Conservation (phyloP, 2,329 filamentous ascomycete species). For the Teratosphaeriaceae sp. region DNA sequence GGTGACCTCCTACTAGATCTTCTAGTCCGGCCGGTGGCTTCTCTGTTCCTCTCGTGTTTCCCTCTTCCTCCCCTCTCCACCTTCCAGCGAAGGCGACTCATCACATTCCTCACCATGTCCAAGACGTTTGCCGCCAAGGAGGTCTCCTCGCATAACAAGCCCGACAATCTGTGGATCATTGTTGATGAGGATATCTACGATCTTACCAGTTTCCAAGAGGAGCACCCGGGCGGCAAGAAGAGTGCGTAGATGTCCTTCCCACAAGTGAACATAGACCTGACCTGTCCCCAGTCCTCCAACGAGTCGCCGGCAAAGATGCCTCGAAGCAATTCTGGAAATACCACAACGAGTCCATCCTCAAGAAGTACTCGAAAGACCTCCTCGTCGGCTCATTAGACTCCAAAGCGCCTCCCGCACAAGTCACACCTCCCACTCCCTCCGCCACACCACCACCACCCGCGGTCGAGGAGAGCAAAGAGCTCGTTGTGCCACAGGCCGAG, state of each 20-base stretch:
- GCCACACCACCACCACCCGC: conserved; percentile 37
- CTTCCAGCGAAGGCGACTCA: background rate
- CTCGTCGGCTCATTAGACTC: conserved; percentile 83
- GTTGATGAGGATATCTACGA: conserved; percentile 96
- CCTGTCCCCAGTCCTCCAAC: conserved; percentile 48
- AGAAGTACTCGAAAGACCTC: conserved; percentile 72
- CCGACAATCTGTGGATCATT: conserved; percentile 78
- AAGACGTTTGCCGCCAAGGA: conserved; percentile 78
- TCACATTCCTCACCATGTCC: conserved; percentile 58
- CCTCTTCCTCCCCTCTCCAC: conserved; percentile 2
- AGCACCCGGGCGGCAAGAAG: conserved; percentile 53
- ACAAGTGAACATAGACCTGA: background rate
- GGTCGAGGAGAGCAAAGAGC: conserved; percentile 33
- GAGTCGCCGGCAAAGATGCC: conserved; percentile 60
- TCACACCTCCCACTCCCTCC: conserved; percentile 46
- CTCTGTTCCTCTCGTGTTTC: background rate
- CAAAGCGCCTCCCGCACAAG: conserved; percentile 55
- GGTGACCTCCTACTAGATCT: no score
- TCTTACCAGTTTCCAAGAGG: conserved; percentile 59
- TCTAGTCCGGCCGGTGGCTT: background rate
- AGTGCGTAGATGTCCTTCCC: conserved; percentile 39
- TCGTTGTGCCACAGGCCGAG: conserved; percentile 53
- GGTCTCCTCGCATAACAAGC: conserved; percentile 87
- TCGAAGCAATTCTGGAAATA: conserved; percentile 65
- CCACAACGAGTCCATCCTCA: conserved; percentile 74